These are phyloP conservation scores for Lippia alba DNA, from an alignment of 305 asterid genomes.

Conservation along the genomic window DNA sequence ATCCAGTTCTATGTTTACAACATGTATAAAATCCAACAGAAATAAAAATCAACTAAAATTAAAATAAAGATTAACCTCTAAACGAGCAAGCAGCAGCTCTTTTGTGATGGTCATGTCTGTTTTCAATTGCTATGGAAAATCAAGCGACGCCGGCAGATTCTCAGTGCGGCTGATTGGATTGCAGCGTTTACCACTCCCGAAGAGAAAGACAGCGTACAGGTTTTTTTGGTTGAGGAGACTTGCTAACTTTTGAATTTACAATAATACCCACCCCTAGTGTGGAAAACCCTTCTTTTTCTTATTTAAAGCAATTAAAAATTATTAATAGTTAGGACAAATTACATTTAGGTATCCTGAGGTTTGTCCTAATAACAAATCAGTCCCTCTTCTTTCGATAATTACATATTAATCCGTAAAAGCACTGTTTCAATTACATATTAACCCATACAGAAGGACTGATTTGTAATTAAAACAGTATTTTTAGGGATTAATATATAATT, in stretches of 20 bases:
- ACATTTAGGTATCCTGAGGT: no score
- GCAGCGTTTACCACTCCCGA: conserved; percentile 21
- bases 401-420: no score
- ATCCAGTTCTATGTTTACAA: neutral
- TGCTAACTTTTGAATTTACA: neutral
- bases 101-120: conserved; percentile 61
- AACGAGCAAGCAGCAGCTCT: conserved; percentile 63
- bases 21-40: neutral
- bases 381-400: no score
- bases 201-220: neutral
- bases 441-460: no score
- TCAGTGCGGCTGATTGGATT: conserved; percentile 26
- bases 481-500: no score
- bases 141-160: conserved; percentile 32
- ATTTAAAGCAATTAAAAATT: no score
- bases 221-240: neutral
- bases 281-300: neutral
- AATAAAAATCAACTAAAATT: conserved; percentile 2
- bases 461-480: no score
- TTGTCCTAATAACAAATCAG: no score
- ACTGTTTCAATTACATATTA: no score
- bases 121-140: conserved; percentile 28
- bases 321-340: no score
- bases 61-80: conserved; percentile 51
- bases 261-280: conserved; percentile 17